Percentiles rank a stretch among this genome's conserved stretches.
phyloP scores from a whole-genome alignment of 192 early-diverging fungal species.

The Coemansia sp. region DNA sequence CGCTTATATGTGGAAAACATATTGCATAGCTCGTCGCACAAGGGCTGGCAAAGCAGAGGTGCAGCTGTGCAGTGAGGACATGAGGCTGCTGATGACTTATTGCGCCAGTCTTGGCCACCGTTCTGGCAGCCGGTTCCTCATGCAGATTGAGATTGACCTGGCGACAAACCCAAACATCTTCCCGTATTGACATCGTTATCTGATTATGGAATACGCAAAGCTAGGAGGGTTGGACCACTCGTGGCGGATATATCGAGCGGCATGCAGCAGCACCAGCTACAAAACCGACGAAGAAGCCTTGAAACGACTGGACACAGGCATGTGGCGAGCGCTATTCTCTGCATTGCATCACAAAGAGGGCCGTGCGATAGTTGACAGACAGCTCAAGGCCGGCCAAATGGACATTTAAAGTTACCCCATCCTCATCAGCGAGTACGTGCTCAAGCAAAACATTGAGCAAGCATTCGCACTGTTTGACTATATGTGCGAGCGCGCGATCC shows the following conservation, averaged over 20 bases:
- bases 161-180: conserved; percentile 7
- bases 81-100: conserved; percentile 10
- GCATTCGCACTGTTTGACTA: conserved; percentile 36
- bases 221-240: conserved; percentile 31
- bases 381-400: conserved; percentile 7
- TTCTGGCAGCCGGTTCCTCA: conserved; percentile 18
- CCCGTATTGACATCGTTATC: not conserved
- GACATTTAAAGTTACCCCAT: conserved; percentile 16
- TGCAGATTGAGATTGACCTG: conserved; percentile 33
- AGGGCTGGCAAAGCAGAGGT: not conserved
- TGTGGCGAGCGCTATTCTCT: conserved; percentile 31
- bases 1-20: too few species aligned
- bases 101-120: conserved; percentile 18
- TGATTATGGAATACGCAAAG: conserved; percentile 30
- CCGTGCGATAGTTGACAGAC: conserved; percentile 23
- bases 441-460: conserved; percentile 11
- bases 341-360: conserved; percentile 33
- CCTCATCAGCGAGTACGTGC: conserved; percentile 25
- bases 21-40: too few species aligned
- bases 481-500: conserved; percentile 1
- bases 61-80: not conserved
- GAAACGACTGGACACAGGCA: not conserved
- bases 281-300: not conserved
- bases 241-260: conserved; percentile 22
- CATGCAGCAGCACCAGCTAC: not conserved